These are phyloP conservation scores for Coffea humblotiana DNA, from an alignment of 305 asterid species.

Conservation along the genomic window DNA sequence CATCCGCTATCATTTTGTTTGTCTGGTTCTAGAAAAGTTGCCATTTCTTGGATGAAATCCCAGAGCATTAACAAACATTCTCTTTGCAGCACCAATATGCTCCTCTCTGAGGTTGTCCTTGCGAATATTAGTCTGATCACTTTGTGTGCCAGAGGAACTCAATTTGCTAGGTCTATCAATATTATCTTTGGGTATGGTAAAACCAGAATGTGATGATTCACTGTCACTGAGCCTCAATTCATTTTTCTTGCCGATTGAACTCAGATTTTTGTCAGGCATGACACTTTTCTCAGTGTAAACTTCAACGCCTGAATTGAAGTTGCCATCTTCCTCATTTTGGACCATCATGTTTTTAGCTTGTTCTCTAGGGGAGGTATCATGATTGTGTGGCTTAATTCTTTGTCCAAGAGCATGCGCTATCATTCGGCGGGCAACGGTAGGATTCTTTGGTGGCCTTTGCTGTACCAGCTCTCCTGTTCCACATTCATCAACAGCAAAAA, in stretches of 20 bases:
- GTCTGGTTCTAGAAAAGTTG: conserved; percentile 35
- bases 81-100: conserved; percentile 86
- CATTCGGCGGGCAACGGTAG: conserved; percentile 87
- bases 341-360: conserved; percentile 26
- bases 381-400: conserved; percentile 39
- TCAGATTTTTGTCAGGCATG: conserved; percentile 24
- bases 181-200: conserved; percentile 26
- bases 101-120: conserved; percentile 51
- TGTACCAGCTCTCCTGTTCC: conserved; percentile 35
- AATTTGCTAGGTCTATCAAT: conserved; percentile 19
- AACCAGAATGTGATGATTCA: conserved; percentile 26
- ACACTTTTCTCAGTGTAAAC: conserved; percentile 18
- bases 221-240: conserved; percentile 25
- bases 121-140: conserved; percentile 25
- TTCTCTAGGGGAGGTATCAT: conserved; percentile 29
- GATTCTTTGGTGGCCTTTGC: conserved; percentile 71
- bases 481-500: conserved; percentile 49
- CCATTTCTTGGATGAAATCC: conserved; percentile 55
- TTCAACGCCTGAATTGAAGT: conserved; percentile 21
- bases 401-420: conserved; percentile 90
- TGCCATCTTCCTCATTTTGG: conserved; percentile 30
- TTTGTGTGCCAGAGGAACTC: conserved; percentile 29
- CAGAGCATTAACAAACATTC: conserved; percentile 88
- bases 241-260: conserved; percentile 22
- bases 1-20: conserved; percentile 35